These are phyloP conservation scores for Alternaria brassicicola DNA, from an alignment of 2,329 filamentous ascomycete species.

Conservation along the genomic window DNA sequence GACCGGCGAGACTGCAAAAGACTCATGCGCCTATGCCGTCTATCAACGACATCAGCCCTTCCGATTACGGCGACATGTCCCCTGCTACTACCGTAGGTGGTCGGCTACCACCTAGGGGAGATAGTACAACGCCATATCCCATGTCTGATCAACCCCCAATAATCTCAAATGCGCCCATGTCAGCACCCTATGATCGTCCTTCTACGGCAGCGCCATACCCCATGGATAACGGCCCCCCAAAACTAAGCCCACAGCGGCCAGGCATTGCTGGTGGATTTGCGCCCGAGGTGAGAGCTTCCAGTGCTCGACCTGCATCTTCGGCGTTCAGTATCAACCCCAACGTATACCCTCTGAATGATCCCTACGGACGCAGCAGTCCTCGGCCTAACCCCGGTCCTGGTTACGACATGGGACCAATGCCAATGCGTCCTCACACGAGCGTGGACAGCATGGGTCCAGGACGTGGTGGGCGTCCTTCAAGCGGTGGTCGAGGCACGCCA, in stretches of 20 bases:
- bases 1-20: slow-evolving; percentile 54
- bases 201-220: slow-evolving; percentile 72
- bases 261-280: slow-evolving; percentile 50
- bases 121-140: slow-evolving; percentile 52
- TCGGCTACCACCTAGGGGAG: slow-evolving; percentile 39
- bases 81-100: slow-evolving; percentile 28
- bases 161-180: slow-evolving; percentile 24
- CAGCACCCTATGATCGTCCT: slow-evolving; percentile 49
- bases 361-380: slow-evolving; percentile 37
- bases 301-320: slow-evolving; percentile 54
- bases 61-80: slow-evolving; percentile 41
- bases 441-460: slow-evolving; percentile 45
- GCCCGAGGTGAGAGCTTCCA: slow-evolving; percentile 57
- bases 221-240: slow-evolving; percentile 66
- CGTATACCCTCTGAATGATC: slow-evolving; percentile 43
- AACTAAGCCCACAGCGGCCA: slow-evolving; percentile 42
- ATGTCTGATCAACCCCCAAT: slow-evolving; percentile 51
- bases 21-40: slow-evolving; percentile 47
- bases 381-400: slow-evolving; percentile 30
- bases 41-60: slow-evolving; percentile 48
- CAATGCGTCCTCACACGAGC: slow-evolving; percentile 47
- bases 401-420: slow-evolving; percentile 37
- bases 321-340: slow-evolving; percentile 60
- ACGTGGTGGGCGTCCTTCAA: slow-evolving; percentile 39
- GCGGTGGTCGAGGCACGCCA: slow-evolving; percentile 34